Evolutionary conservation across 1,284 basidiomycete species (phyloP), one percentile per base, ranked within the genome.

Genomic region (Cryptococcus floricola): DNA sequence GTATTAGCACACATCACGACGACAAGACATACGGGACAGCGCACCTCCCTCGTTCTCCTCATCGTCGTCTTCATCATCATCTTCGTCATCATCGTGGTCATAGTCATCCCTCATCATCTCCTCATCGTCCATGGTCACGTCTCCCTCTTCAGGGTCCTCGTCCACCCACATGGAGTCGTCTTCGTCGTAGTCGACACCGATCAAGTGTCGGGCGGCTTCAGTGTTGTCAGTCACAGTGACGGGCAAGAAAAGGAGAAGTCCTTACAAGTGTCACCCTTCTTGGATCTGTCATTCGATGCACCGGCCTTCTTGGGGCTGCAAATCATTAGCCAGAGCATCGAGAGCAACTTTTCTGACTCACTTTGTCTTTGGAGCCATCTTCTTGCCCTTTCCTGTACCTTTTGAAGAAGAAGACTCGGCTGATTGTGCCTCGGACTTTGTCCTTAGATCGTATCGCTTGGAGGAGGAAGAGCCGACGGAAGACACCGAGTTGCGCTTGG

Each of bases 81-180:
- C 65, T 0, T 70, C 65, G 4, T 67, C 65, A 28, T 67, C 69
- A 14, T 65, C 63, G 39, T 69, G 82, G 54, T 85, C 84, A 44
- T 83, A 81, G 63, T 87, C 85, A 56, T 84, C 76, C 85, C 89
- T 88, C 63, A 89, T 84, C 49, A 86, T 79, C 64, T 91, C 88
- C 62, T 87, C 86, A 59, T 86, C 83, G 56, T 62, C 65, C 38
- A 60, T 65, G 37, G 59, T 53, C 28, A 65, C 41, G 5, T 58
- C 59, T 9, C 44, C 44, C 9, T 52, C 34, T 31, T 53, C 50
- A 28, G 68, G 66, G 18, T 60, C 49, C 46, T 71, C 68, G 46
- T 68, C 69, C 12, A 68, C 53, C 71, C 71, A 72, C n/a, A 65
- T 50, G 10, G 63, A 62, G 34, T 71, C 70, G 42, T 71, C 71